Evolutionary conservation across 2,329 filamentous ascomycete genomes (phyloP).

Genomic region (Stachybotrys echinatus): DNA sequence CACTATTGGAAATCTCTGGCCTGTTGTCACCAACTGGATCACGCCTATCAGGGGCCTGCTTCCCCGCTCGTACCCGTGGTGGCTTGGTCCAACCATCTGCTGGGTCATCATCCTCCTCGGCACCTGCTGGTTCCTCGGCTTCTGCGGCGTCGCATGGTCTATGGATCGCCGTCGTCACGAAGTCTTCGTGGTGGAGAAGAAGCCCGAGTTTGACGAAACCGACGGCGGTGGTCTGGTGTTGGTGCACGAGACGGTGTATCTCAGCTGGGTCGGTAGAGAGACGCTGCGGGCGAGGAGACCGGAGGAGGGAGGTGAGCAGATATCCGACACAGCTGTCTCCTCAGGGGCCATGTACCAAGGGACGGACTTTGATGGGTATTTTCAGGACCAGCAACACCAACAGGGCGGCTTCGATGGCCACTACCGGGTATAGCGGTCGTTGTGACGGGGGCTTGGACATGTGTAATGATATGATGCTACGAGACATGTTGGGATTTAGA

Average conservation of each 20-base stretch:
- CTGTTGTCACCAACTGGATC: slow-evolving; percentile 26
- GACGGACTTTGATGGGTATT: slow-evolving; percentile 19
- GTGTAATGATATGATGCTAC: neutral
- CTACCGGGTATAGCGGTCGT: neutral
- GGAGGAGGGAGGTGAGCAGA: slow-evolving; percentile 3
- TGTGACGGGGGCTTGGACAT: too few relatives aligned
- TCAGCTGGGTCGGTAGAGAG: slow-evolving; percentile 26
- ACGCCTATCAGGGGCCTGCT: slow-evolving; percentile 10
- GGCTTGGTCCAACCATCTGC: slow-evolving; percentile 22
- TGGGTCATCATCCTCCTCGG: slow-evolving; percentile 22
- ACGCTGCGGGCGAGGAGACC: slow-evolving; percentile 12
- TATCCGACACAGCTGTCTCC: slow-evolving; percentile 3
- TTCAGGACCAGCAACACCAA: slow-evolving; percentile 5
- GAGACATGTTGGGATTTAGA: too few relatives aligned
- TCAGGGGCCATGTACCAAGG: slow-evolving; percentile 11
- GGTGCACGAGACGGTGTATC: slow-evolving; percentile 29
- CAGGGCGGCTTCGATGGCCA: neutral
- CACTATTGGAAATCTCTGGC: slow-evolving; percentile 23
- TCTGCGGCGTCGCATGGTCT: slow-evolving; percentile 20
- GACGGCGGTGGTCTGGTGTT: slow-evolving; percentile 21
- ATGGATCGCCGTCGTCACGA: slow-evolving; percentile 21
- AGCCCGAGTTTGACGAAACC: slow-evolving; percentile 25
- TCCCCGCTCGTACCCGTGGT: slow-evolving; percentile 18
- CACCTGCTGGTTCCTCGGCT: slow-evolving; percentile 27
- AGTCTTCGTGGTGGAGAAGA: slow-evolving; percentile 27